These are phyloP conservation scores for Aspergillus haitiensis DNA, from an alignment of 495 filamentous ascomycete species.

Conservation along the genomic window DNA sequence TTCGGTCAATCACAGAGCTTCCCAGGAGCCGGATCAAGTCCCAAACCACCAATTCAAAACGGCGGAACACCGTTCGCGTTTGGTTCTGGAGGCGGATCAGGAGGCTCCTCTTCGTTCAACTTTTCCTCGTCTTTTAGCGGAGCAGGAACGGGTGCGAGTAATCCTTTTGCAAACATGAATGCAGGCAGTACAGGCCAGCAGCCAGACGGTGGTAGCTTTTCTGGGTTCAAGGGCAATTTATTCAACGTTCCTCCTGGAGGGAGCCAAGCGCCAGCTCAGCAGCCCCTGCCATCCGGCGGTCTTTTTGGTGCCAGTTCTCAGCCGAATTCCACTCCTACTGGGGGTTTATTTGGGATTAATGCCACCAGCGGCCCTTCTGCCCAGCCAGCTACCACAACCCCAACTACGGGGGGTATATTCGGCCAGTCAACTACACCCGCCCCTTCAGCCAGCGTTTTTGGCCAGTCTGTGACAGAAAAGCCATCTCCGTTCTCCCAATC, in stretches of 20 bases:
- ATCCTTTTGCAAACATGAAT: slow-evolving; percentile 43
- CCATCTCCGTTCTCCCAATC: slow-evolving; percentile 29
- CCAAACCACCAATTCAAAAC: slow-evolving; percentile 32
- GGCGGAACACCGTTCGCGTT: slow-evolving; percentile 43
- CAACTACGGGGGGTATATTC: slow-evolving; percentile 30
- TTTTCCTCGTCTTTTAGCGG: slow-evolving; percentile 36
- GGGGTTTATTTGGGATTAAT: slow-evolving; percentile 27
- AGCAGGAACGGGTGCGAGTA: slow-evolving; percentile 27
- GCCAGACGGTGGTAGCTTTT: slow-evolving; percentile 23
- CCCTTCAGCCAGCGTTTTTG: slow-evolving; percentile 28
- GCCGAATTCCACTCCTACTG: slow-evolving; percentile 19
- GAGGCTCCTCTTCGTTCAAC: slow-evolving; percentile 36
- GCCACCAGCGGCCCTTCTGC: slow-evolving; percentile 24
- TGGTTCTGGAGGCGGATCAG: slow-evolving; percentile 24
- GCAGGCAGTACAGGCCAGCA: slow-evolving; percentile 26
- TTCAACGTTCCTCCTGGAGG: slow-evolving; percentile 33
- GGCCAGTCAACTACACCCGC: slow-evolving; percentile 25
- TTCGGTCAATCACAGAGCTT: slow-evolving; percentile 53
- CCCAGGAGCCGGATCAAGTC: slow-evolving; percentile 36
- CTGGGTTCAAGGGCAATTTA: slow-evolving; percentile 36
- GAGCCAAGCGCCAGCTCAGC: slow-evolving; percentile 24
- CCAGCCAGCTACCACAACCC: slow-evolving; percentile 17
- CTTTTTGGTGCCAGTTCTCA: slow-evolving; percentile 26
- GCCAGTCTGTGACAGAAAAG: slow-evolving; percentile 26
- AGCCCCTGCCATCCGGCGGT: slow-evolving; percentile 24